Base-by-base conservation (phyloP, 441 rosid species). In the Bruguiera hainesii region DNA sequence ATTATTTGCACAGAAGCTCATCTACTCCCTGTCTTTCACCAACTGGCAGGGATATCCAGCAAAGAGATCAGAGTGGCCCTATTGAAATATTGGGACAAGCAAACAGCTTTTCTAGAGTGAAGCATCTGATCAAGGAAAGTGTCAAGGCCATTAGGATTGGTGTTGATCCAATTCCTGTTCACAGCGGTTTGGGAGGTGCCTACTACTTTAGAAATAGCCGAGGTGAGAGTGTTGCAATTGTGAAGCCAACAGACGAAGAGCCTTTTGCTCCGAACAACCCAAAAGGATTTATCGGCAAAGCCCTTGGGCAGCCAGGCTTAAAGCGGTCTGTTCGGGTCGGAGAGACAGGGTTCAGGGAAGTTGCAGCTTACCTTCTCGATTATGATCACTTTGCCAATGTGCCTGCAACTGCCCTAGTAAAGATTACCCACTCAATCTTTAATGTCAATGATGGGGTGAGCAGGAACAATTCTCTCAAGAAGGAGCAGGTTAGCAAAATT, bases 211-310 rank as follows among this genome's bases (percentile, higher is more conserved):
- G 83, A 68, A 81, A 81, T 58, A 61, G 68, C 70, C 64, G 73
- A 68, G 83, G 83, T 49, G 81, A 79, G 63, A 74, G 75, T 70
- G 73, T 83, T 46, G 87, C 83, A 20, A 83, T 83, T 49, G 81
- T 83, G 66, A 83, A 83, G 80, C 87, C 87, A 37, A 81, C 84
- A 6, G 84, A 83, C 61, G 87, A 83, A 68, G 87, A 80, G 57
- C 84, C 87, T 23, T 83, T 80, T 76, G 87, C 87, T 25, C 87
- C 87, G 3, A 83, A 83, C 72, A 83, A 83, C 58, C 87, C 87
- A 15, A 83, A 83, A 71, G 87, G 87, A 29, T 83, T 80, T 76
- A 76, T 83, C 26, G 87, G 87, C 29, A 83, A 83, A 68, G 81
- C 83, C 30, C 81, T 83, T 37, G 87, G 87, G 63, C 87, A 81